Evolutionary conservation across 106 monocot genomes (phyloP).

Genomic region (Phalaenopsis aphrodite): DNA sequence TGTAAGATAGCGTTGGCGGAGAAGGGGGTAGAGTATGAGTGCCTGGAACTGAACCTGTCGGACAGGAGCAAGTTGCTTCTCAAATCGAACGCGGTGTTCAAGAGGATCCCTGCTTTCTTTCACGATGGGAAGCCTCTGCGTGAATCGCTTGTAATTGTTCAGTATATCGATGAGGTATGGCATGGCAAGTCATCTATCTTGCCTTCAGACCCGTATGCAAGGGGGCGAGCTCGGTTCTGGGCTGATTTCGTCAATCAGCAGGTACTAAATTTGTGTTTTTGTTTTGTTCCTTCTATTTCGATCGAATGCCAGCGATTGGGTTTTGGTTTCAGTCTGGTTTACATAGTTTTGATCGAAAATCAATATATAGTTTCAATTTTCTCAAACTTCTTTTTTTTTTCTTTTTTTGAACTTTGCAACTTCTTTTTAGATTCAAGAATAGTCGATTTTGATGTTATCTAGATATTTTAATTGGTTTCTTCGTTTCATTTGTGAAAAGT

Average conservation of each 20-base stretch:
- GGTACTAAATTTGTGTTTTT: slow-evolving; percentile 8
- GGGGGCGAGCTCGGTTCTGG: slow-evolving; percentile 38
- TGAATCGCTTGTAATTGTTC: slow-evolving; percentile 42
- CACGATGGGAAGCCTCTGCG: slow-evolving; percentile 36
- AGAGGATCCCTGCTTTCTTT: slow-evolving; percentile 52
- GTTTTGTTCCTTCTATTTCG: too few species aligned
- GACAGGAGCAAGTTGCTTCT: slow-evolving; percentile 43
- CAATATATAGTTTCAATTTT: too few species aligned
- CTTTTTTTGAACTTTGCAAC: too few species aligned
- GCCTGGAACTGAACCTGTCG: slow-evolving; percentile 5
- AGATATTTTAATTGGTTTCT: too few species aligned
- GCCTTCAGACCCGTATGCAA: slow-evolving; percentile 29
- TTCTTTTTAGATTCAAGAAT: too few species aligned
- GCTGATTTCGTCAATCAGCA: slow-evolving; percentile 41
- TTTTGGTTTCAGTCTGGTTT: too few species aligned
- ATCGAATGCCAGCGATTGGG: too few species aligned
- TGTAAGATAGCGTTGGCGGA: slow-evolving; percentile 1
- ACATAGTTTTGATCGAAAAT: too few species aligned
- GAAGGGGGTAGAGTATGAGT: slow-evolving; percentile 11
- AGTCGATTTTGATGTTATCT: too few species aligned
- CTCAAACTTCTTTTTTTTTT: too few species aligned
- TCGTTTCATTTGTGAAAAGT: too few species aligned
- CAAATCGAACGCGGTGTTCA: slow-evolving; percentile 42
- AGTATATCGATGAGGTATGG: slow-evolving; percentile 38
- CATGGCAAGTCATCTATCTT: slow-evolving; percentile 5